These are phyloP conservation scores for Cymbopogon flexuosus DNA, from an alignment of 202 grass and related monocot genomes.

Conservation along the genomic window DNA sequence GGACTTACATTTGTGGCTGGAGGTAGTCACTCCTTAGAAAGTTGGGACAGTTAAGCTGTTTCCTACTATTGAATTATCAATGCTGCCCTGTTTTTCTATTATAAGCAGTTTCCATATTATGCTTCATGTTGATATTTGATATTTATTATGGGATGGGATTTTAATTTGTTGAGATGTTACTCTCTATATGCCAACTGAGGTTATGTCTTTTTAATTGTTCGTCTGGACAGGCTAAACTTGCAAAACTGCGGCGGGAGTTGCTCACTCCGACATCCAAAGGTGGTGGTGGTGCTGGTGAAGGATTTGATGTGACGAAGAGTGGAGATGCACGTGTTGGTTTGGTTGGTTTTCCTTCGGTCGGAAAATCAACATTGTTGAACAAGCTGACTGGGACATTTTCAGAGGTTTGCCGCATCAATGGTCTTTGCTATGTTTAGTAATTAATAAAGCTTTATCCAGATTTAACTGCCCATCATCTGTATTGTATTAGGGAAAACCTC, in stretches of 20 bases:
- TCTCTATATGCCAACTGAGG: not conserved
- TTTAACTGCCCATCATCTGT: not conserved
- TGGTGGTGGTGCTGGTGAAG: constrained; percentile 81
- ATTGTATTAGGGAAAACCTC: not conserved
- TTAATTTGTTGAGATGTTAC: not conserved
- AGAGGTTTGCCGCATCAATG: constrained; percentile 52
- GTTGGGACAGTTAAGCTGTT: not conserved
- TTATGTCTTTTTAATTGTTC: constrained; percentile 22
- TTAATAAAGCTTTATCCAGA: not conserved
- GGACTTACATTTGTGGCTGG: not conserved
- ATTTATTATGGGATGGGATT: not conserved
- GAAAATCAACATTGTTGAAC: constrained; percentile 94
- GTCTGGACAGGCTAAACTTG: constrained; percentile 75
- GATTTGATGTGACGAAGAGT: constrained; percentile 96
- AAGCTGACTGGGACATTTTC: constrained; percentile 95
- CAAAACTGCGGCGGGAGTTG: constrained; percentile 82
- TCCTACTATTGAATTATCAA: not conserved
- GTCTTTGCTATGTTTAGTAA: not conserved
- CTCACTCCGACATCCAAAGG: constrained; percentile 78
- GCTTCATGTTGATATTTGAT: not conserved
- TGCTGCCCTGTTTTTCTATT: not conserved
- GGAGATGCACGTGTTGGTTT: constrained; percentile 96
- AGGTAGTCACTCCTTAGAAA: not conserved
- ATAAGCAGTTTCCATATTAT: not conserved
- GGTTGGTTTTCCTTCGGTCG: constrained; percentile 92